Base-by-base conservation (phyloP, 2,329 filamentous ascomycete species). In the Stagonosporopsis chrysanthemi region DNA sequence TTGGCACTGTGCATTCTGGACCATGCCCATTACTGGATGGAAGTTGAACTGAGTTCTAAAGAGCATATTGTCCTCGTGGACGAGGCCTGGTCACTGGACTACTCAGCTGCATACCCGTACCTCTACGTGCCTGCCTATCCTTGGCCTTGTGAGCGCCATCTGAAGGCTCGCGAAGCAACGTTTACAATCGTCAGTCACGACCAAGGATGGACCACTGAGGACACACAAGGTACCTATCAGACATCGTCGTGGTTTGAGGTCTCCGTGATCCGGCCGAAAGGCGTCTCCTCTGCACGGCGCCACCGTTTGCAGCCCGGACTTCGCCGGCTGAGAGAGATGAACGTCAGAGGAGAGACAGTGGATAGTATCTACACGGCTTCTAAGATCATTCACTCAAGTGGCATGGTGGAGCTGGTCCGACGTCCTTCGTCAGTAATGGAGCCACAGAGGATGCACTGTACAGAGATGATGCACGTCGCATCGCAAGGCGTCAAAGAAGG, bases 211-310 rank as follows among this genome's bases (percentile, higher is more conserved):
- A 66, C 65, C 9, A 62, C 55, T 23, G 63, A 66, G 23, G 22
- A 43, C 17, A 62, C 47, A 0, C 12, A 8, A 44, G 65, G 60
- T 2, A 53, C 62, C 1, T 66, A 61, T 49, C 14, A 56, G 1
- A 66, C 62, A 14, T 69, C 63, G 2, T 70, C 65, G 3, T 72
- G 63, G 56, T 66, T 62, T 36, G 63, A 70, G 40, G 56, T 61
- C 9, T 67, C 60, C n/a, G 56, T 57, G 15, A 17, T 58, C 39
- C 43, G 46, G 33, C 47, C 38, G 9, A 51, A 43, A 12, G 29
- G 29, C 3, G 19, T 6, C 4, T 36, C 17, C 3, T 19, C 19
- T 8, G 24, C 50, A 29, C 36, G n/a, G 28, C 28, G n/a, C 15
- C 24, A 44, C 12, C 40, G 6, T 40, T 33, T 43, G 14, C 31